Percentiles rank a stretch among this genome's conserved stretches.
These are phyloP conservation scores for Ascochyta lentis DNA, from an alignment of 2,329 filamentous ascomycete genomes.

Conservation along the genomic window DNA sequence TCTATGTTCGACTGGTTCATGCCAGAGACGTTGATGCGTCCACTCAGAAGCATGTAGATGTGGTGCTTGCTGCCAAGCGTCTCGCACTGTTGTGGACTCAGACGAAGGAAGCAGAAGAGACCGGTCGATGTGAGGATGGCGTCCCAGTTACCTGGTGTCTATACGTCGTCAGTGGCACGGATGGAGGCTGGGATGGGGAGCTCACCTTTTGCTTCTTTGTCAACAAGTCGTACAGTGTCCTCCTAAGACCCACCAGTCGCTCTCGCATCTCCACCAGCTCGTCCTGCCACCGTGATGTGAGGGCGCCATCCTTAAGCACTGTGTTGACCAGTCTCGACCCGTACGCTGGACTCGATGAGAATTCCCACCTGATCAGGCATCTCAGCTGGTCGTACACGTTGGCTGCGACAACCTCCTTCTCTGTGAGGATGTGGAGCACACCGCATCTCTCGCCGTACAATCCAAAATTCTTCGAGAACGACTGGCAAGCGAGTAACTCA, in stretches of 20 bases:
- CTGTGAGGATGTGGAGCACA: slow-evolving; percentile 36
- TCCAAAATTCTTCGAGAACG: slow-evolving; percentile 52
- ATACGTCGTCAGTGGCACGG: slow-evolving; percentile 2
- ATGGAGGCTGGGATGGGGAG: background rate
- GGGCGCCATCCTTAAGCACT: slow-evolving; percentile 20
- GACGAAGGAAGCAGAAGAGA: slow-evolving; percentile 32
- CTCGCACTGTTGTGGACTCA: slow-evolving; percentile 24
- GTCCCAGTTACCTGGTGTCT: slow-evolving; percentile 31
- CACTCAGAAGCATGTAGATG: slow-evolving; percentile 32
- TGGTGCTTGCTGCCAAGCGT: slow-evolving; percentile 24
- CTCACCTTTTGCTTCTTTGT: slow-evolving; percentile 20
- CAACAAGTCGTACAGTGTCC: slow-evolving; percentile 14
- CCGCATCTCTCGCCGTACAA: slow-evolving; percentile 49
- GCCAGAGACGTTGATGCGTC: slow-evolving; percentile 36
- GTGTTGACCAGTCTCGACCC: slow-evolving; percentile 34
- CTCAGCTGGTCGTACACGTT: slow-evolving; percentile 38
- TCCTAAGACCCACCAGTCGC: slow-evolving; percentile 19
- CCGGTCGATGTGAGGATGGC: slow-evolving; percentile 25
- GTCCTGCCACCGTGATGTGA: slow-evolving; percentile 21
- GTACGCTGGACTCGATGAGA: slow-evolving; percentile 38
- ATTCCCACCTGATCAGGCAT: slow-evolving; percentile 38
- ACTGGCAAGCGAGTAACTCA: slow-evolving; percentile 47
- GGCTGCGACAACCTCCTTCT: slow-evolving; percentile 15
- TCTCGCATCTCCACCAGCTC: slow-evolving; percentile 23
- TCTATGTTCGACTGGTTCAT: slow-evolving; percentile 28